These are phyloP conservation scores for Botryotinia narcissicola DNA, from an alignment of 2,329 filamentous ascomycete genomes.

Conservation along the genomic window DNA sequence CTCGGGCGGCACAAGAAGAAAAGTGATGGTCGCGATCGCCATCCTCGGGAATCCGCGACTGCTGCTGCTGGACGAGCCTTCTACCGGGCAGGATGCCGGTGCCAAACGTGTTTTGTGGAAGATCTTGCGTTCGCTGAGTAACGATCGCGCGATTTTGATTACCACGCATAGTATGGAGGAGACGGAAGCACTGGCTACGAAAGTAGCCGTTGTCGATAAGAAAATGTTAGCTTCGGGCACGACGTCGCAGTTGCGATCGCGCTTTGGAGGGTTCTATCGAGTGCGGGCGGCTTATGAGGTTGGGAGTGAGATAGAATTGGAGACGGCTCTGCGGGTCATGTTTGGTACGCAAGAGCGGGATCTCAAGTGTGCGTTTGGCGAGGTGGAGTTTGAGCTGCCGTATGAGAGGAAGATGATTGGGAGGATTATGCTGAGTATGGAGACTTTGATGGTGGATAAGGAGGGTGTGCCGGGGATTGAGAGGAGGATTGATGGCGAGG, in stretches of 20 bases:
- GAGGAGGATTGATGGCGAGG: not conserved
- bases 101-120: conserved; percentile 41
- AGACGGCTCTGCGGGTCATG: not conserved
- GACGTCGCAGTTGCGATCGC: not conserved
- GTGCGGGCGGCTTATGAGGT: not conserved
- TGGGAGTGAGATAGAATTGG: not conserved
- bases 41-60: conserved; percentile 37
- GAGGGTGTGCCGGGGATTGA: not conserved
- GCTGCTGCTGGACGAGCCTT: conserved; percentile 39
- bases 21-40: conserved; percentile 39
- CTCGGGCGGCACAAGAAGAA: conserved; percentile 38
- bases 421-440: not conserved
- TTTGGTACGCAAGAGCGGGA: not conserved
- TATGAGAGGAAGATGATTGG: not conserved
- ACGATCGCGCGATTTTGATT: conserved; percentile 38
- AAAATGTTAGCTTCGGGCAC: conserved; percentile 19
- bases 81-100: conserved; percentile 39
- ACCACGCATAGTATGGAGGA: conserved; percentile 38
- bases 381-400: not conserved
- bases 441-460: not conserved
- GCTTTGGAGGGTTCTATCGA: not conserved
- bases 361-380: not conserved
- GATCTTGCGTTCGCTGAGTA: conserved; percentile 33
- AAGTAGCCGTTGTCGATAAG: conserved; percentile 33
- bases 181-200: conserved; percentile 40